Percentiles rank a stretch among this genome's conserved stretches.
phyloP scores from a whole-genome alignment of 225 moss, liverwort and hornwort species.

The Neckera pumila region DNA sequence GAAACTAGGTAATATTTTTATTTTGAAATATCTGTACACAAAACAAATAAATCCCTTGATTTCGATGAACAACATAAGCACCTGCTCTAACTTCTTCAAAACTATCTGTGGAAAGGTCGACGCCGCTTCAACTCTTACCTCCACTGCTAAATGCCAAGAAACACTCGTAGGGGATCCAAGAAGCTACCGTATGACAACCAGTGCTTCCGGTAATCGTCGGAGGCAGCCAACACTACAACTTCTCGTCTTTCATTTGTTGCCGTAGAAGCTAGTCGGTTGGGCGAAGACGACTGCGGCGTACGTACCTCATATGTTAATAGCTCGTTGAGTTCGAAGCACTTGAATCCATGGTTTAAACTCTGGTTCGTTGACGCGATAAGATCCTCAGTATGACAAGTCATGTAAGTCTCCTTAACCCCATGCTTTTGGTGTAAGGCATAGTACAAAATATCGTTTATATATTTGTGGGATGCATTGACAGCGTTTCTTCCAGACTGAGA shows the following conservation, averaged over 20 bases:
- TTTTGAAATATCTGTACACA: background rate
- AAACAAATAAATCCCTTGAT: background rate
- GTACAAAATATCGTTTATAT: background rate
- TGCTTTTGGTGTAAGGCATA: background rate
- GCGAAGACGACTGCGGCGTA: background rate
- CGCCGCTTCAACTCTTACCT: background rate
- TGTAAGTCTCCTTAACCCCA: background rate
- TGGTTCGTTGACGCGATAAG: background rate
- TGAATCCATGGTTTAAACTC: background rate
- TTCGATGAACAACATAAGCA: background rate
- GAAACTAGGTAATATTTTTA: background rate
- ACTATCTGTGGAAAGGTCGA: background rate
- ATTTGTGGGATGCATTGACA: background rate
- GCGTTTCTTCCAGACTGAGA: background rate
- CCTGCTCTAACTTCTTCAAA: background rate
- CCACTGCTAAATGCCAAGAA: background rate
- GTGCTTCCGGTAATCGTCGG: background rate
- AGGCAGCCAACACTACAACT: background rate
- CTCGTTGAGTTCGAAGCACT: background rate
- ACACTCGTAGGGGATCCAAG: background rate
- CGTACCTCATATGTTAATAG: background rate
- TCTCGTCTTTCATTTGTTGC: background rate
- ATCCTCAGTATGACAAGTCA: background rate
- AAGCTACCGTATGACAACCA: background rate
- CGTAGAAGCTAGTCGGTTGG: background rate